Evolutionary conservation across 352 stramenopile species (phyloP).

Genomic region (Phytophthora hibernalis): DNA sequence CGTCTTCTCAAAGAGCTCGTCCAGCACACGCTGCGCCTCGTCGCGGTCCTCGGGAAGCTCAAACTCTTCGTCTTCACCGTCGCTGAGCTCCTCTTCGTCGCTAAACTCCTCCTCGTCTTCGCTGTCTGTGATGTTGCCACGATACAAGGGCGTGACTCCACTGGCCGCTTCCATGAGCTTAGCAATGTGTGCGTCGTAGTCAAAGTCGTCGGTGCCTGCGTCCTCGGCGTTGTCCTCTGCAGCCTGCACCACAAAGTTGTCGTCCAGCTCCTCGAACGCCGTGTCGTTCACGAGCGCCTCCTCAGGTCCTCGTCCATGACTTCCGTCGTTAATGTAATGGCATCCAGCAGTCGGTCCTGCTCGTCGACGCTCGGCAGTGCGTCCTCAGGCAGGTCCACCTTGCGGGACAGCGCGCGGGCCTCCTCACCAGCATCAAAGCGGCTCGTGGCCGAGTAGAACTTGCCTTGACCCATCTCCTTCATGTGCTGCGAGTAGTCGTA

Average conservation of each 20-base stretch:
- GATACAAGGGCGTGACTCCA: conserved; percentile 65
- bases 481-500: conserved; percentile 95
- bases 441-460: conserved; percentile 80
- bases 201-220: conserved; percentile 70
- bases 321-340: conserved; percentile 85
- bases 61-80: conserved; percentile 42
- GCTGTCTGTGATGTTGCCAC: conserved; percentile 73
- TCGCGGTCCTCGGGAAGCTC: conserved; percentile 51
- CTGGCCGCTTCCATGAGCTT: conserved; percentile 91
- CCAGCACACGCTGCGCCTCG: conserved; percentile 87
- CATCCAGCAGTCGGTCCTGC: conserved; percentile 82
- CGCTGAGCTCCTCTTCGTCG: conserved; percentile 73
- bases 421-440: conserved; percentile 64
- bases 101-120: conserved; percentile 90
- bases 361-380: conserved; percentile 74
- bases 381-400: conserved; percentile 70
- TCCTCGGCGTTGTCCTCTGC: conserved; percentile 54
- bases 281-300: conserved; percentile 86
- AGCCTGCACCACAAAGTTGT: conserved; percentile 92
- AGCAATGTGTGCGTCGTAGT: conserved; percentile 94
- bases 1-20: conserved; percentile 90
- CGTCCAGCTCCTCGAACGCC: conserved; percentile 90
- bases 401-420: conserved; percentile 59
- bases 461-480: conserved; percentile 89
- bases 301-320: conserved; percentile 89